These are phyloP conservation scores for Monotropa hypopitys DNA, from an alignment of 179 eudicot species.

Conservation along the genomic window DNA sequence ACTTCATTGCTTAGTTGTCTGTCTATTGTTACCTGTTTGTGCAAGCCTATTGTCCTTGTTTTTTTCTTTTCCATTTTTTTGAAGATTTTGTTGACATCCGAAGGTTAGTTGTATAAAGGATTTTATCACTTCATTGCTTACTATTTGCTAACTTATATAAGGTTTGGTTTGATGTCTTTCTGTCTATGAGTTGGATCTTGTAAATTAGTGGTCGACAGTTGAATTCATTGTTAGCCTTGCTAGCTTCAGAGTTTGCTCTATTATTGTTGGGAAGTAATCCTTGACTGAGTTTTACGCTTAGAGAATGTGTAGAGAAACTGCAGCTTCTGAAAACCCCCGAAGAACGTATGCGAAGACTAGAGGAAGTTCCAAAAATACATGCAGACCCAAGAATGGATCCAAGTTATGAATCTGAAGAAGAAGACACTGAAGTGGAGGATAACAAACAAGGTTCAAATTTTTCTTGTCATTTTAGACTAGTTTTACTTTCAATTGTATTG, in stretches of 20 bases:
- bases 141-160: not conserved
- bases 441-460: slow-evolving; percentile 50
- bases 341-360: slow-evolving; percentile 82
- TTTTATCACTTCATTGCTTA: not conserved
- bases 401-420: slow-evolving; percentile 61
- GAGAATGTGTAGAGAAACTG: slow-evolving; percentile 91
- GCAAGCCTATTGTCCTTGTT: too few species aligned
- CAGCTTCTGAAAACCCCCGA: slow-evolving; percentile 87
- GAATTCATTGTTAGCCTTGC: not conserved
- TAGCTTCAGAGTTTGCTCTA: too few species aligned
- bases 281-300: slow-evolving; percentile 71
- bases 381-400: slow-evolving; percentile 99
- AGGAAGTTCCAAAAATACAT: slow-evolving; percentile 76
- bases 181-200: not conserved
- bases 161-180: not conserved
- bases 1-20: not conserved
- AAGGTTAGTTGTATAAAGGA: not conserved
- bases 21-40: too few species aligned
- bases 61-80: not conserved
- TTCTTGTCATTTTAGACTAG: slow-evolving; percentile 1
- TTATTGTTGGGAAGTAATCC: slow-evolving; percentile 20
- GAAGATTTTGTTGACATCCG: not conserved
- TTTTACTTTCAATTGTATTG: too few species aligned
- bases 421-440: slow-evolving; percentile 49
- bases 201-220: not conserved